These are phyloP conservation scores for Tetradesmus obliquus DNA, from an alignment of 139 green algal genomes.

Conservation along the genomic window DNA sequence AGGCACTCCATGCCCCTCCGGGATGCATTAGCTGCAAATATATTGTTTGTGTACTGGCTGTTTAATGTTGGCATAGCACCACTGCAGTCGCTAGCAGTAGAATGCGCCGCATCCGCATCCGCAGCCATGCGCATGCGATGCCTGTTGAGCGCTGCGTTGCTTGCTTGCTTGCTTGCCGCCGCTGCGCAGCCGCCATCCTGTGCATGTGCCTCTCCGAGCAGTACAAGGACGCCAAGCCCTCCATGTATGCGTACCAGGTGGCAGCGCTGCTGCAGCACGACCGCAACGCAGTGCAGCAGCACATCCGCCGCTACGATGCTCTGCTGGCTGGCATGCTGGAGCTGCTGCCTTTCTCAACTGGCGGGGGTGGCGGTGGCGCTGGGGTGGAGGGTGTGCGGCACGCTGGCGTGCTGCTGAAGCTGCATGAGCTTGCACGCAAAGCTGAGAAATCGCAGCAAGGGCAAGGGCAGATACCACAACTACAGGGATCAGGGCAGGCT, in stretches of 20 bases:
- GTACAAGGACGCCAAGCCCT: conserved; percentile 8
- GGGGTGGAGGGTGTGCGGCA: background rate
- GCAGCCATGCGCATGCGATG: too few species aligned
- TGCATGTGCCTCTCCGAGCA: conserved; percentile 22
- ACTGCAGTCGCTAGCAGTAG: too few species aligned
- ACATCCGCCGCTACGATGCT: background rate
- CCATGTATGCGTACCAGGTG: conserved; percentile 5
- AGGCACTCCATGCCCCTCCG: too few species aligned
- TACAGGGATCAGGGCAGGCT: background rate
- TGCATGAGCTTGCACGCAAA: background rate
- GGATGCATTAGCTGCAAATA: too few species aligned
- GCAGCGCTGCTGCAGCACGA: background rate
- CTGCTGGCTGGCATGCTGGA: background rate
- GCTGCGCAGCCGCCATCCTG: conserved; percentile 9
- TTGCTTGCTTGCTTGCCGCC: too few species aligned
- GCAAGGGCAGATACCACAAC: background rate
- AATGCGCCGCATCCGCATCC: too few species aligned
- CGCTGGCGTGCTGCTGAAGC: conserved; percentile 15
- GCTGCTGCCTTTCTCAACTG: conserved; percentile 33
- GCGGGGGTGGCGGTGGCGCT: background rate
- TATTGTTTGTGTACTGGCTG: too few species aligned
- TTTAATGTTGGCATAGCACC: too few species aligned
- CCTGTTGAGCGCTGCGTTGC: too few species aligned
- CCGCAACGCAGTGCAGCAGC: conserved; percentile 1
- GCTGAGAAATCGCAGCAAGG: background rate